Base-by-base conservation (phyloP, 805 yeast genomes). In the Metahyphopichia silvanorum region DNA sequence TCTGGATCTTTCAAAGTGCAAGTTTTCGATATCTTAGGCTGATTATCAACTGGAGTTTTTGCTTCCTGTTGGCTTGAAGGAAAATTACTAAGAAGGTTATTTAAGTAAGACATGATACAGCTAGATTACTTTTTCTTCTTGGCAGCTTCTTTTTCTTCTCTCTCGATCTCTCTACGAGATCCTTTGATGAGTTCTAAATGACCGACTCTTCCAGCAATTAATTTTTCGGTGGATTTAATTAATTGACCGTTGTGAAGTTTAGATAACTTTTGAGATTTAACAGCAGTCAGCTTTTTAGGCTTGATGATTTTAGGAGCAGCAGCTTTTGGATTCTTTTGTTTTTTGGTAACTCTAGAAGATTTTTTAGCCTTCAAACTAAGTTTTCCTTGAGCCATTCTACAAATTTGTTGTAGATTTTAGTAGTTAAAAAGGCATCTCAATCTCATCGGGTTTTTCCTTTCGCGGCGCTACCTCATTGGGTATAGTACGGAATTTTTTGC, bases 161-260 rank as follows among this genome's bases (percentile, higher is more conserved):
- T 84, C 53, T 86, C 96, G 12, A 86, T 38, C 47, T 84, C 77
- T 63, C 94, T 77, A 67, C 97, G 79, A 6, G 93, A 80, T 11
- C 98, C 98, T 58, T 86, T 88, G 43, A 91, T 66, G 24, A 91
- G 56, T 63, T 91, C 98, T 49, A 91, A 71, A 58, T 91, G 98
- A 16, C 98, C 98, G 6, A 91, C 97, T 55, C 91, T 75, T 35
- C 94, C 72, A 2, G 97, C 81, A 45, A 91, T 77, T 36, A 87
- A 69, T 62, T 78, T 87, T 61, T 91, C 98, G 3, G 98, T 91
- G 25, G 76, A 68, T 3, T 76, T 52, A 30, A 61, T 68, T 54
- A 66, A 76, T 45, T 69, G 75, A 3, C 76, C 71, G 24, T 68
- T 57, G 51, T 77, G 84, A 25, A 71, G 66, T 55, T 79, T 82